phyloP scores from a whole-genome alignment of 2,329 filamentous ascomycete species.

The Paraconiothyrium sp. region DNA sequence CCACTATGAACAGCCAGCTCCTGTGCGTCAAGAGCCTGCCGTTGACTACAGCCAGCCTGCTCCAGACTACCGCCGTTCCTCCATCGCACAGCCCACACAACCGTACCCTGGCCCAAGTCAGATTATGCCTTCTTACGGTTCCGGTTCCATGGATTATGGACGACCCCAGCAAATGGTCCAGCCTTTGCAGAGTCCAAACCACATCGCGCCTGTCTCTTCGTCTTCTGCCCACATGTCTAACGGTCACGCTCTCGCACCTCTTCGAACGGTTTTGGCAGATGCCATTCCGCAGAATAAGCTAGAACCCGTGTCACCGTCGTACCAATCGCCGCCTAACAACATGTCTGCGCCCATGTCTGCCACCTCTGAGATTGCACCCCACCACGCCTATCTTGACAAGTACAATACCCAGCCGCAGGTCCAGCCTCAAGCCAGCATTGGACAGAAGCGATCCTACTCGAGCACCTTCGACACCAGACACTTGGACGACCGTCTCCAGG shows the following conservation, averaged over 20 bases:
- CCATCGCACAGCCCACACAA: constrained; percentile 46
- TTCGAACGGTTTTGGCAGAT: constrained; percentile 52
- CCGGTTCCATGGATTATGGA: constrained; percentile 47
- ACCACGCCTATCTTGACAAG: constrained; percentile 40
- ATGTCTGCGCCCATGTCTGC: constrained; percentile 46
- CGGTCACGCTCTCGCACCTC: constrained; percentile 52
- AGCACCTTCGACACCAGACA: constrained; percentile 57
- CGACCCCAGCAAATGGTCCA: constrained; percentile 49
- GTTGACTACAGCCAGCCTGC: constrained; percentile 50
- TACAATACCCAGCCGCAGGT: constrained; percentile 37
- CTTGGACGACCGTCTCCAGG: constrained; percentile 54
- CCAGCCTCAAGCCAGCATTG: constrained; percentile 38
- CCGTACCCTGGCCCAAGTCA: constrained; percentile 49
- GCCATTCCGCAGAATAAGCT: constrained; percentile 43
- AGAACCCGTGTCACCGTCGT: constrained; percentile 57
- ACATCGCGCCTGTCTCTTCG: constrained; percentile 39
- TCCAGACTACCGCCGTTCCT: constrained; percentile 53
- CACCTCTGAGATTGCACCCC: constrained; percentile 39
- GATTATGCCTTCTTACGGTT: constrained; percentile 45
- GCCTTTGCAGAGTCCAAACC: constrained; percentile 45
- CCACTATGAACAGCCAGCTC: constrained; percentile 50
- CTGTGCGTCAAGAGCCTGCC: constrained; percentile 49
- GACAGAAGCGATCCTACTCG: constrained; percentile 58
- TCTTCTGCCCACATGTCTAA: constrained; percentile 42
- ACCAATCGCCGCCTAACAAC: constrained; percentile 47